Conservation (phyloP, 345 rosid genomes). For the Eutrema yunnanense region DNA sequence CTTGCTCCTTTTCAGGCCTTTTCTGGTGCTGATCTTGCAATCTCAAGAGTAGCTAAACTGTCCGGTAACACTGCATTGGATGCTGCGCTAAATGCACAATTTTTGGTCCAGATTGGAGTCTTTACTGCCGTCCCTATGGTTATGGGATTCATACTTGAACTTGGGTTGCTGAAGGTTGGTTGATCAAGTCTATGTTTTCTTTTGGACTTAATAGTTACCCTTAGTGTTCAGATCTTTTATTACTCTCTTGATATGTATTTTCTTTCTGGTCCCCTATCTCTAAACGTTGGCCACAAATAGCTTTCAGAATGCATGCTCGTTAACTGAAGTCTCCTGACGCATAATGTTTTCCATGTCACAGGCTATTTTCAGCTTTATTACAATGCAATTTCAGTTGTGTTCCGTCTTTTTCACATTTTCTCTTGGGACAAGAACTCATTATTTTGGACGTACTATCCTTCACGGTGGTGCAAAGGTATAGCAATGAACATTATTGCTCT, state of each 20-base stretch:
- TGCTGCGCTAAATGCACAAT: conserved; percentile 91
- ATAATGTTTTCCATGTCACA: conserved; percentile 31
- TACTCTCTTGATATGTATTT: not conserved
- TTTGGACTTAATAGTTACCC: not conserved
- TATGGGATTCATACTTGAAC: conserved; percentile 96
- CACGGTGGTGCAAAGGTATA: conserved; percentile 98
- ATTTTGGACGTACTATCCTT: conserved; percentile 99
- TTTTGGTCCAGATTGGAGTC: conserved; percentile 95
- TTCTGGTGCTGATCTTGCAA: conserved; percentile 79
- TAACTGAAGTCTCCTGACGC: not conserved
- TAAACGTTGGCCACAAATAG: not conserved
- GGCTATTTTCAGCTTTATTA: conserved; percentile 96
- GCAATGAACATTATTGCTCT: not conserved
- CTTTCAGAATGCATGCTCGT: conserved; percentile 5
- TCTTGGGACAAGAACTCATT: conserved; percentile 93
- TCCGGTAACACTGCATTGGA: conserved; percentile 80
- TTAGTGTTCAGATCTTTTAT: not conserved
- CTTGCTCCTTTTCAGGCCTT: conserved; percentile 59
- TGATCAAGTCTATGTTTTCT: conserved; percentile 12
- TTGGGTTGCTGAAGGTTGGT: conserved; percentile 84
- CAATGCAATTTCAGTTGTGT: conserved; percentile 95
- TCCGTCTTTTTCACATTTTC: conserved; percentile 99
- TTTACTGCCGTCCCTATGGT: conserved; percentile 98
- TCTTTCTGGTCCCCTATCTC: not conserved
- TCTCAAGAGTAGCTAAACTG: conserved; percentile 44